These are phyloP conservation scores for Phytophthora hibernalis DNA, from an alignment of 352 stramenopile species.

Conservation along the genomic window DNA sequence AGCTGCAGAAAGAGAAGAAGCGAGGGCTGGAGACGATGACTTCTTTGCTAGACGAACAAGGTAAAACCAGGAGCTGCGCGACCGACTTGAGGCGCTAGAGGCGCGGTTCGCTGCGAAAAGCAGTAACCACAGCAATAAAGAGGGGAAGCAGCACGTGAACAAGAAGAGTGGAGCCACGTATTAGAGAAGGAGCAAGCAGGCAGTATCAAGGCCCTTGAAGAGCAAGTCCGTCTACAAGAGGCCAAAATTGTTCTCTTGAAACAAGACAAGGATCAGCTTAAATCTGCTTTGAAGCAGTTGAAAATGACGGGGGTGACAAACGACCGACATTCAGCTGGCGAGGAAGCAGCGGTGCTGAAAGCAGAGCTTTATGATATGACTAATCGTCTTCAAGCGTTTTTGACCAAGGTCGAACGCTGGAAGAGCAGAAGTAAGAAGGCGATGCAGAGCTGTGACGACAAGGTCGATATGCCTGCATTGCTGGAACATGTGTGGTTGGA, in stretches of 20 bases:
- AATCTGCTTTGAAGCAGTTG: slow-evolving; percentile 37
- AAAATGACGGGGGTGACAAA: slow-evolving; percentile 15
- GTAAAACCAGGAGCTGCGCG: slow-evolving; percentile 67
- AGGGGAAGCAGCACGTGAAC: slow-evolving; percentile 18
- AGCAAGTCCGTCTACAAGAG: slow-evolving; percentile 46
- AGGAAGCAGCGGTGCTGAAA: slow-evolving; percentile 27
- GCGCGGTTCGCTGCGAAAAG: slow-evolving; percentile 42
- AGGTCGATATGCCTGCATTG: slow-evolving; percentile 39
- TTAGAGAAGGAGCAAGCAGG: slow-evolving; percentile 38
- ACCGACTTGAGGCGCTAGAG: slow-evolving; percentile 48
- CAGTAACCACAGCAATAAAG: slow-evolving; percentile 27
- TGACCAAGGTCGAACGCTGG: slow-evolving; percentile 58
- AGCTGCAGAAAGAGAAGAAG: slow-evolving; percentile 77
- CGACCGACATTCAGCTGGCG: slow-evolving; percentile 9
- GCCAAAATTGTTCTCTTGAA: slow-evolving; percentile 40
- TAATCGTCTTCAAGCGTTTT: slow-evolving; percentile 52
- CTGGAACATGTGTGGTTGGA: slow-evolving; percentile 61
- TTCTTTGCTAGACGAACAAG: slow-evolving; percentile 69
- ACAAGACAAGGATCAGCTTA: slow-evolving; percentile 45
- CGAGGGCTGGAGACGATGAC: slow-evolving; percentile 76
- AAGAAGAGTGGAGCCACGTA: slow-evolving; percentile 28
- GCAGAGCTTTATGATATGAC: slow-evolving; percentile 52
- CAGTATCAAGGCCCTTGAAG: slow-evolving; percentile 34
- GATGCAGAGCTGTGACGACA: slow-evolving; percentile 42
- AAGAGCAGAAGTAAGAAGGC: slow-evolving; percentile 57